phyloP scores from a whole-genome alignment of 2,329 filamentous ascomycete genomes.

The Bimuria novae-zelandiae region DNA sequence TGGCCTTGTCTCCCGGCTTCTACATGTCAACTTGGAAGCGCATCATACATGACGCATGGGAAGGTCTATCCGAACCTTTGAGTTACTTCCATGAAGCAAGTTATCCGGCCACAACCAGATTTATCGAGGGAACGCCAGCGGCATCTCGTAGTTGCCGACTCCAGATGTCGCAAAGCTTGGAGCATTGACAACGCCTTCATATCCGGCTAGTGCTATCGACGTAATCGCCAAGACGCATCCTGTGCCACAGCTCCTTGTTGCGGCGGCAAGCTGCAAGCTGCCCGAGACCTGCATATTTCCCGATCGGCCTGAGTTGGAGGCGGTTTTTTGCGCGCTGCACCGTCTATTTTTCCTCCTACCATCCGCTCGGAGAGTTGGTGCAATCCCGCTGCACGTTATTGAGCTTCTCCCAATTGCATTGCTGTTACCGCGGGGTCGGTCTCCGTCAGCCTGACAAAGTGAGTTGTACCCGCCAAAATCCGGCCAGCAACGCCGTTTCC shows the following conservation, averaged over 20 bases:
- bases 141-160: background rate
- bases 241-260: background rate
- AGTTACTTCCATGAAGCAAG: too few relatives aligned
- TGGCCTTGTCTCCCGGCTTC: too few relatives aligned
- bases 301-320: constrained; percentile 3
- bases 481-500: constrained; percentile 20
- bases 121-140: background rate
- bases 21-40: background rate
- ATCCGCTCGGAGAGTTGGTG: background rate
- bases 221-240: constrained; percentile 7
- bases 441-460: constrained; percentile 14
- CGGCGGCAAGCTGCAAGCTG: constrained; percentile 1
- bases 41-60: background rate
- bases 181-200: background rate
- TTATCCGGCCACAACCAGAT: background rate
- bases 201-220: constrained; percentile 2
- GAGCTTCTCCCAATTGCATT: background rate
- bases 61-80: background rate
- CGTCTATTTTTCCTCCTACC: background rate
- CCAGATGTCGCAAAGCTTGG: background rate
- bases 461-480: constrained; percentile 29
- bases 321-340: background rate
- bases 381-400: background rate
- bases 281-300: constrained; percentile 7
- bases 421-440: constrained; percentile 10